These are phyloP conservation scores for Pythium aristosporum DNA, from an alignment of 352 stramenopile species.

Conservation along the genomic window DNA sequence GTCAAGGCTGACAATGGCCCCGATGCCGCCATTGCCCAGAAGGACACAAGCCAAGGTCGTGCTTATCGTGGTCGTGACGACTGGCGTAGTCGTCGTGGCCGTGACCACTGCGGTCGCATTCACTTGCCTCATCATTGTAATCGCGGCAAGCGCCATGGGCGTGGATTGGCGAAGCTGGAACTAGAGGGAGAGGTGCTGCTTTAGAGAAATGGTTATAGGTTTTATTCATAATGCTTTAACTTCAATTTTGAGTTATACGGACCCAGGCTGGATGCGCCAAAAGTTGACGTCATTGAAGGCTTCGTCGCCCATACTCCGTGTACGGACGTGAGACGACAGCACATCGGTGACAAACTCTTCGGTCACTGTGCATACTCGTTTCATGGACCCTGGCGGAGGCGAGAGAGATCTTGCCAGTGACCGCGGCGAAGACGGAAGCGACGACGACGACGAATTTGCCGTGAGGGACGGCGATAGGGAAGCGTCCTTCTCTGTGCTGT, in stretches of 20 bases:
- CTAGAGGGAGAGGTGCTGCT: background rate
- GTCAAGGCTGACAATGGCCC: no score
- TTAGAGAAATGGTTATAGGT: background rate
- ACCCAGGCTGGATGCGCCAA: conserved; percentile 67
- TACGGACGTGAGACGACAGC: conserved; percentile 44
- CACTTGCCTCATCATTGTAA: no score
- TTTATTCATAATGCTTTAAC: background rate
- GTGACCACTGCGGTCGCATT: no score
- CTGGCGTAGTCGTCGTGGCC: no score
- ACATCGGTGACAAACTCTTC: conserved; percentile 56
- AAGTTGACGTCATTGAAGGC: conserved; percentile 89
- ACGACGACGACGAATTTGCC: background rate
- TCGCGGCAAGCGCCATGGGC: no score
- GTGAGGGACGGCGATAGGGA: conserved; percentile 8
- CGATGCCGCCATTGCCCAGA: no score
- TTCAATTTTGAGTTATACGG: conserved; percentile 16
- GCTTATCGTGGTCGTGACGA: no score
- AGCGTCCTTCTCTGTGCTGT: background rate
- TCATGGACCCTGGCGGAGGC: conserved; percentile 9
- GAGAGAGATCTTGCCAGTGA: conserved; percentile 17
- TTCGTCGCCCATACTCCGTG: conserved; percentile 66
- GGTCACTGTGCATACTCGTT: conserved; percentile 18
- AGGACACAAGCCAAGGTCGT: no score
- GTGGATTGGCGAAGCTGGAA: no score
- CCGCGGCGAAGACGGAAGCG: conserved; percentile 16